phyloP scores from a whole-genome alignment of 2,329 filamentous ascomycete genomes.

The Fusarium poae region DNA sequence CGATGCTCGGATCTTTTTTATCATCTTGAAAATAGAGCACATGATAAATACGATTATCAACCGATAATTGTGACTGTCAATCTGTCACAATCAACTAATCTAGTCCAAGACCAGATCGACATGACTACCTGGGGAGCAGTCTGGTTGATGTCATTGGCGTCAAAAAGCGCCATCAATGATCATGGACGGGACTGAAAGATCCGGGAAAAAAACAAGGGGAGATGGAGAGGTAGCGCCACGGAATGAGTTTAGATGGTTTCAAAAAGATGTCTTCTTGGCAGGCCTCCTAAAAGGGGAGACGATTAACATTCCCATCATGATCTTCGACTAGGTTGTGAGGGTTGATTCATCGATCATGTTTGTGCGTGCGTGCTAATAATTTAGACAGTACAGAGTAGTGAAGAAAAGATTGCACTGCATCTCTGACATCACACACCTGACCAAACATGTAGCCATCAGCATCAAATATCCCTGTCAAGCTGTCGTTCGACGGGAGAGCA shows the following conservation, averaged over 20 bases:
- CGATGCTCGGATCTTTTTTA: neutral
- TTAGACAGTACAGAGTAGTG: too few species aligned
- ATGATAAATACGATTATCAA: slow-evolving; percentile 18
- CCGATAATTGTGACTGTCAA: slow-evolving; percentile 17
- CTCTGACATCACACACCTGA: slow-evolving; percentile 38
- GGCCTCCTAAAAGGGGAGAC: slow-evolving; percentile 20
- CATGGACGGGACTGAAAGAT: slow-evolving; percentile 20
- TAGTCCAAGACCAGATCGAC: slow-evolving; percentile 24
- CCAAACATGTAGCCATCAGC: slow-evolving; percentile 1
- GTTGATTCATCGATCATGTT: slow-evolving; percentile 34
- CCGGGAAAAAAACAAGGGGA: slow-evolving; percentile 13
- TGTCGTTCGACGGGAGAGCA: slow-evolving; percentile 28
- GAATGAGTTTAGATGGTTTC: slow-evolving; percentile 17
- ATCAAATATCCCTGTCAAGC: slow-evolving; percentile 32
- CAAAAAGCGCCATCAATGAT: slow-evolving; percentile 24
- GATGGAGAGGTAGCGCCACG: slow-evolving; percentile 36
- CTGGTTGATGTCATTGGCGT: slow-evolving; percentile 42
- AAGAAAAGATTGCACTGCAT: slow-evolving; percentile 1
- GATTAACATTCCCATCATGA: slow-evolving; percentile 42
- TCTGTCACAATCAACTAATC: neutral
- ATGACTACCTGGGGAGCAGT: neutral
- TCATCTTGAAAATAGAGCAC: neutral
- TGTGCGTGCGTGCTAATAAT: neutral
- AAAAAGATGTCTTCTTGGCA: slow-evolving; percentile 28
- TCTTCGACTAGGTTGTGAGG: slow-evolving; percentile 26